Percentiles rank a stretch among this genome's conserved stretches.
Evolutionary conservation across 352 stramenopile genomes (phyloP).

Genomic region (Globisporangium nunn): DNA sequence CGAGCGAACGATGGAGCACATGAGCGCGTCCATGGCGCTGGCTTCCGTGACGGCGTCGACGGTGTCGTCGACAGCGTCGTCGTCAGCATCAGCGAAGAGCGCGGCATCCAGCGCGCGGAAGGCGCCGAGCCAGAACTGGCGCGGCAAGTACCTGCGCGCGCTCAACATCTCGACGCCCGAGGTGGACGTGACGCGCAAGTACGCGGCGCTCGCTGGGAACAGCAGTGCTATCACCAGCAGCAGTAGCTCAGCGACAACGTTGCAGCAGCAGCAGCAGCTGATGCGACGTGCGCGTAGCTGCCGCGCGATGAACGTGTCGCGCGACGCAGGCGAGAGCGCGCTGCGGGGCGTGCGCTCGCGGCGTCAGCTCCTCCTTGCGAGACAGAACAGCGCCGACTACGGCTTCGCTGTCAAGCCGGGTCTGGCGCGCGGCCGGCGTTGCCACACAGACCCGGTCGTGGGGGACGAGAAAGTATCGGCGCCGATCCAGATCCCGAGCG

Average conservation of each 20-base stretch:
- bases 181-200: constrained; percentile 9
- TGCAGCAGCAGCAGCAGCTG: constrained; percentile 16
- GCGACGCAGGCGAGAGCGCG: constrained; percentile 9
- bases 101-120: too few species aligned
- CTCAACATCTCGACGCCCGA: constrained; percentile 67
- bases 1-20: neutral
- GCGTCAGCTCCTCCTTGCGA: neutral
- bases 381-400: constrained; percentile 5
- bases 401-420: constrained; percentile 17
- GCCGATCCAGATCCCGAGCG: constrained; percentile 56
- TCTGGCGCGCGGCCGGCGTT: constrained; percentile 19
- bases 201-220: neutral
- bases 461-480: constrained; percentile 33
- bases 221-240: neutral
- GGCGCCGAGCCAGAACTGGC: constrained; percentile 39
- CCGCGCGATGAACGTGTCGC: constrained; percentile 4
- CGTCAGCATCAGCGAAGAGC: neutral
- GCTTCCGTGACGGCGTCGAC: constrained; percentile 1
- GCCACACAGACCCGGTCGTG: constrained; percentile 28
- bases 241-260: neutral
- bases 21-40: neutral
- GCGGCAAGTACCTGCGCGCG: constrained; percentile 68
- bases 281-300: constrained; percentile 13
- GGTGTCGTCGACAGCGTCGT: neutral
- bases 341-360: constrained; percentile 3